phyloP scores from a whole-genome alignment of 306 rosid species.

The Ammopiptanthus mongolicus region DNA sequence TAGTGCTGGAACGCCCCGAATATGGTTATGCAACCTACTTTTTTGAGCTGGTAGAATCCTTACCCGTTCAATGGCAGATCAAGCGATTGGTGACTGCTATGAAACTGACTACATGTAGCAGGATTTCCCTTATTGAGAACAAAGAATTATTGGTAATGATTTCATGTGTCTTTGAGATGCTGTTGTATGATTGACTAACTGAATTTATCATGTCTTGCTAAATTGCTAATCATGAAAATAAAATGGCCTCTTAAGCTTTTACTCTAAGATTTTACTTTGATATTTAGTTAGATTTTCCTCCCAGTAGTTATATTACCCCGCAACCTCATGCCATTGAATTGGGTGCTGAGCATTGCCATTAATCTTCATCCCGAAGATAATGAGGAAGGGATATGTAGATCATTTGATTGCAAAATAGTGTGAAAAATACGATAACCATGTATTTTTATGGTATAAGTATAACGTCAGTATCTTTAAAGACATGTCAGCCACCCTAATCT shows the following conservation, averaged over 20 bases:
- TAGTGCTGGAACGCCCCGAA: conserved; percentile 94
- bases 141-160: conserved; percentile 58
- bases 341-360: neutral
- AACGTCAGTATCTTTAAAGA: neutral
- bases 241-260: neutral
- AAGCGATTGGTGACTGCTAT: conserved; percentile 82
- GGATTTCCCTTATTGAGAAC: conserved; percentile 79
- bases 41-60: conserved; percentile 70
- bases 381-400: neutral
- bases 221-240: neutral
- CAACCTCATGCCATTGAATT: neutral
- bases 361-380: neutral
- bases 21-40: conserved; percentile 94
- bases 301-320: neutral
- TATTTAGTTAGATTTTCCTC: neutral
- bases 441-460: neutral
- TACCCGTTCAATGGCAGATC: conserved; percentile 81
- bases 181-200: neutral
- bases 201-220: neutral
- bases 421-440: neutral
- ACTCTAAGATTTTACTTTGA: neutral
- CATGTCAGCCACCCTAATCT: neutral
- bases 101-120: conserved; percentile 72
- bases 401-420: neutral
- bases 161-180: conserved; percentile 6